These are phyloP conservation scores for Gaeumannomyces tritici DNA, from an alignment of 2,329 filamentous ascomycete species.

Conservation along the genomic window DNA sequence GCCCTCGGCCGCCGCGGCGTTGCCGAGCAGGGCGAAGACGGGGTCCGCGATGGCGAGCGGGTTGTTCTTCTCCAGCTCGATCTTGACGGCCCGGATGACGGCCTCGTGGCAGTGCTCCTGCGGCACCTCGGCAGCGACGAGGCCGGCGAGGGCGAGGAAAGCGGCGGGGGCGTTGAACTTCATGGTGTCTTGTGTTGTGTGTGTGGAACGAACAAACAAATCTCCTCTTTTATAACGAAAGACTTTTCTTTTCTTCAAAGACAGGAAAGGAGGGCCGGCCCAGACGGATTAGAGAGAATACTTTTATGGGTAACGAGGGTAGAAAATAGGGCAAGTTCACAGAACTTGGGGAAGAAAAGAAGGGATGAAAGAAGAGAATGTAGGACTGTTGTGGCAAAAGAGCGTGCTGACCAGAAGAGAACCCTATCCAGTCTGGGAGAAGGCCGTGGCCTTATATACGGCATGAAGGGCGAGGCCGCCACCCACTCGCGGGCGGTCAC, in stretches of 20 bases:
- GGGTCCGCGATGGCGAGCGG: constrained; percentile 35
- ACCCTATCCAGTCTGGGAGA: not conserved
- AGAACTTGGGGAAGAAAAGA: constrained; percentile 7
- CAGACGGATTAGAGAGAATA: not conserved
- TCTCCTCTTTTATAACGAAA: not conserved
- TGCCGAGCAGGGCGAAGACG: constrained; percentile 40
- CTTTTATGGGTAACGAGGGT: constrained; percentile 4
- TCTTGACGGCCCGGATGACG: constrained; percentile 26
- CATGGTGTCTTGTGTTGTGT: no score
- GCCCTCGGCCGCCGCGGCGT: constrained; percentile 24
- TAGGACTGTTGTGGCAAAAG: constrained; percentile 1
- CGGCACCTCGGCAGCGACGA: constrained; percentile 31
- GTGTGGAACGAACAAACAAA: constrained; percentile 4
- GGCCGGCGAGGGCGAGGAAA: constrained; percentile 18
- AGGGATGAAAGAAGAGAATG: not conserved
- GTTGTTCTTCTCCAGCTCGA: constrained; percentile 32
- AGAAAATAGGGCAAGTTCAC: constrained; percentile 9
- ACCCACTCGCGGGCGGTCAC: not conserved
- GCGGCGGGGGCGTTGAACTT: constrained; percentile 18
- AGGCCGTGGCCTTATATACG: constrained; percentile 4
- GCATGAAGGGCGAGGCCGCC: not conserved
- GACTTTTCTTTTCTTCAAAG: not conserved
- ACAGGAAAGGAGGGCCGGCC: constrained; percentile 10
- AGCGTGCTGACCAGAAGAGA: constrained; percentile 1
- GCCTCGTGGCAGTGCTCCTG: constrained; percentile 41